Evolutionary conservation across 2,329 filamentous ascomycete species (phyloP), one percentile per base, ranked within the genome.

Genomic region (Thielaviopsis punctulata): DNA sequence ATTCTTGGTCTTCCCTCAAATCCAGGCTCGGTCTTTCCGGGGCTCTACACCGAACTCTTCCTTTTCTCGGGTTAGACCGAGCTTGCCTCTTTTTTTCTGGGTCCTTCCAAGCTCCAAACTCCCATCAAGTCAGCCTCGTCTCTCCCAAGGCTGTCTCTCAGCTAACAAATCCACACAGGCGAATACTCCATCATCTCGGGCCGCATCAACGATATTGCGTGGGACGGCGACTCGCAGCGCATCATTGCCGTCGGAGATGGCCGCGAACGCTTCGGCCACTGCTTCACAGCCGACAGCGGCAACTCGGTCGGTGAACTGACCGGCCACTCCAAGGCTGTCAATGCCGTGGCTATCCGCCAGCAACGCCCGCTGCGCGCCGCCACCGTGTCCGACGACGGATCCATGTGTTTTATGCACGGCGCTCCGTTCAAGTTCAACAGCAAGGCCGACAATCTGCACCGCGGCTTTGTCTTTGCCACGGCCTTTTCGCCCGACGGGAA

Each of bases 211-310:
- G 92, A 98, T 65, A 79, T 98, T 58, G 90, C 88, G 1, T 98
- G 92, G 89, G 92, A 96, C 62, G 90, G 89, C 53, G 92, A 98
- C 67, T 94, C 86, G 56, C 89, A 95, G 70, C 83, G 92, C 48
- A 83, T 98, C 62, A 95, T 96, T 61, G 92, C 90, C 3, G 90
- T 98, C 4, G 92, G 92, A 45, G 86, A 96, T 60, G 92, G 92
- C 49, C 89, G 90, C 63, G 88, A 96, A 69, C 79, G 87, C 53
- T 95, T 87, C 64, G 90, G 90, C 13, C 86, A 90, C 65, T 95
- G 87, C 70, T 88, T 96, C 64, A 95, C 87, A 24, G 86, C 86
- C 59, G 92, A 96, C 68, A 93, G 86, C 62, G 92, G 92, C 58
- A 98, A 98, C 70, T 89, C 82, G 48, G 89, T 96, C 18, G 92